phyloP scores from a whole-genome alignment of 148 eudicot species.

The Spergularia bocconei region DNA sequence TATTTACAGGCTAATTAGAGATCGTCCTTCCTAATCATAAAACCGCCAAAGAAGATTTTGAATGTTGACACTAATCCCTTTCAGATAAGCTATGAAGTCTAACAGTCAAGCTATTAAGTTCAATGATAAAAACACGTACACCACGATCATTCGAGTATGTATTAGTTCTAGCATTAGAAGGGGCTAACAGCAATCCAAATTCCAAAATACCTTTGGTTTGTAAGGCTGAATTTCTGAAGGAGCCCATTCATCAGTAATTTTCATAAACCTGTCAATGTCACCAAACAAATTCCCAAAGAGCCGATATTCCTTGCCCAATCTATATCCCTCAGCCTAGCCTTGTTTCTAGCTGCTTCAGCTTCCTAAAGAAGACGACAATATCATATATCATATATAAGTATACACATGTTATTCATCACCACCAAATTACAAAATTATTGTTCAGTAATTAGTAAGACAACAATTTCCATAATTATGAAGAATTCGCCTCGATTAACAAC shows the following conservation, averaged over 20 bases:
- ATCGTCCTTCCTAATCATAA: no score
- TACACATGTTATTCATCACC: no score
- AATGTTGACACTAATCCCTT: background rate
- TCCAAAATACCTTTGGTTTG: constrained; percentile 78
- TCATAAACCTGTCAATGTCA: constrained; percentile 83
- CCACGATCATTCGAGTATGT: background rate
- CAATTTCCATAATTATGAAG: no score
- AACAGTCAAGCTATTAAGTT: no score
- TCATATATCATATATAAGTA: no score
- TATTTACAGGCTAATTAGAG: no score
- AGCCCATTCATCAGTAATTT: constrained; percentile 96
- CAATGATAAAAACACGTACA: background rate
- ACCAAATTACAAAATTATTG: no score
- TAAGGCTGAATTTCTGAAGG: constrained; percentile 87
- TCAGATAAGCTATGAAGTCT: no score
- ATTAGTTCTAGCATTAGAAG: no score
- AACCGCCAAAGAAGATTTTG: background rate
- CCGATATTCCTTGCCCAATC: constrained; percentile 70
- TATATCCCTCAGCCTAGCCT: constrained; percentile 72
- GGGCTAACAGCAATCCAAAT: constrained; percentile 8
- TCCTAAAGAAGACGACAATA: constrained; percentile 42
- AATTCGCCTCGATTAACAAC: no score
- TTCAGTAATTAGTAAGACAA: no score
- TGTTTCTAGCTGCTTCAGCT: constrained; percentile 81
- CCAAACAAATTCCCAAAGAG: constrained; percentile 81